Conservation (phyloP, 129 eudicot species). For the Scalesia atractyloides region DNA sequence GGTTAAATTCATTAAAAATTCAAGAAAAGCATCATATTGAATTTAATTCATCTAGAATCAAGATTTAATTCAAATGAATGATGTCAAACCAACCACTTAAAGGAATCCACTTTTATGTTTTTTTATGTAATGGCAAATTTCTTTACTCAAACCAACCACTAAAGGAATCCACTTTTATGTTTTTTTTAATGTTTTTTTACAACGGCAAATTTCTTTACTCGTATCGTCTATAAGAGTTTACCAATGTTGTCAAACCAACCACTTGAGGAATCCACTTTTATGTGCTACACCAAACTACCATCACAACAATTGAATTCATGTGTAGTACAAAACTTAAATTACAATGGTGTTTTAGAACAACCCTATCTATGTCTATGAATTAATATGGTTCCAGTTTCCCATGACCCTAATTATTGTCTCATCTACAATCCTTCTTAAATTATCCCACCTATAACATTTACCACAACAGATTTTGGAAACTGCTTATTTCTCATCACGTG, state of each 20-base stretch:
- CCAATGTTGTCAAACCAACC: conserved; percentile 27
- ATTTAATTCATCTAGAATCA: conserved; percentile 25
- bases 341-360: conserved; percentile 24
- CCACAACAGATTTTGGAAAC: conserved; percentile 29
- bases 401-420: conserved; percentile 33
- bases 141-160: too few relatives aligned
- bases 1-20: neutral
- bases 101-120: conserved; percentile 14
- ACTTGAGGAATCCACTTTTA: conserved; percentile 10
- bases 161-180: too few relatives aligned
- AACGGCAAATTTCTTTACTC: too few relatives aligned
- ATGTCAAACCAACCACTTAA: conserved; percentile 21
- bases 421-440: conserved; percentile 32
- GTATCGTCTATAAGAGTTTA: too few relatives aligned
- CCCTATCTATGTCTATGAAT: conserved; percentile 3
- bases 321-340: conserved; percentile 17
- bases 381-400: conserved; percentile 29
- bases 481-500: conserved; percentile 33
- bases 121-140: too few relatives aligned
- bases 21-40: conserved; percentile 5
- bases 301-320: conserved; percentile 23
- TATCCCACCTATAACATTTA: conserved; percentile 35
- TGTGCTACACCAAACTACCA: conserved; percentile 21
- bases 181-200: too few relatives aligned
- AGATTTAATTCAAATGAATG: conserved; percentile 20